Evolutionary conservation across 495 filamentous ascomycete species (phyloP), one percentile per base, ranked within the genome.

Genomic region (Lasiosphaeria miniovina): DNA sequence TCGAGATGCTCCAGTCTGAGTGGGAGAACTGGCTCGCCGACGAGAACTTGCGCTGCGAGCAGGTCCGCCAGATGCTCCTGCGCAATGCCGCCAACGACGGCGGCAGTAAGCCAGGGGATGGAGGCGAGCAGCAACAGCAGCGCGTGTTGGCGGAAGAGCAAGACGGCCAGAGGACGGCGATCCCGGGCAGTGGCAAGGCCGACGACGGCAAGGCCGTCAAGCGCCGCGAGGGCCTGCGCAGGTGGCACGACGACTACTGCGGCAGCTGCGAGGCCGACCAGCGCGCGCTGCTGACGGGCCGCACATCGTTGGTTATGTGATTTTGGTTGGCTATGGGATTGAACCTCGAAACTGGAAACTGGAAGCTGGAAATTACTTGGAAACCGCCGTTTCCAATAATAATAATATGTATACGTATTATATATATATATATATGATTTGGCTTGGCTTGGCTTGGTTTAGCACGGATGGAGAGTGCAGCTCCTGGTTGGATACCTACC

Each of bases 1-100:
- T 78, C 54, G 93, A 97, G 70, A 86, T 95, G 68, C 62, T 98
- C 57, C 79, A 82, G 57, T 87, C 84, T 3, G 93, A 97, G 75
- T 98, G 90, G 87, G 92, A 95, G 75, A 87, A 88, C 45, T 98
- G 92, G 91, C 80, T 98, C 14, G 68, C 77, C 4, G 85, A 86
- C 45, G 93, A 97, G 74, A 80, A 78, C 55, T 65, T 72, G 31
- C 83, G 86, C 57, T 96, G 91, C 74, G 81, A 80, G 49, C 79
- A 84, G 65, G 81, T 90, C 4, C 77, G 79, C 58, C 71, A 68
- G 8, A 71, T 88, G 58, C 68, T 90, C 61, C 68, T 89, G 24
- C 24, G 24, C 2, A 60, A 54, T 75, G 12, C n/a, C 68, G 66
- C 17, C 49, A 53, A 31, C 7, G 65, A 69, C 52, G 51, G 57